phyloP scores from a whole-genome alignment of 371 early-diverging fungal genomes.

The Lichtheimia ramosa region DNA sequence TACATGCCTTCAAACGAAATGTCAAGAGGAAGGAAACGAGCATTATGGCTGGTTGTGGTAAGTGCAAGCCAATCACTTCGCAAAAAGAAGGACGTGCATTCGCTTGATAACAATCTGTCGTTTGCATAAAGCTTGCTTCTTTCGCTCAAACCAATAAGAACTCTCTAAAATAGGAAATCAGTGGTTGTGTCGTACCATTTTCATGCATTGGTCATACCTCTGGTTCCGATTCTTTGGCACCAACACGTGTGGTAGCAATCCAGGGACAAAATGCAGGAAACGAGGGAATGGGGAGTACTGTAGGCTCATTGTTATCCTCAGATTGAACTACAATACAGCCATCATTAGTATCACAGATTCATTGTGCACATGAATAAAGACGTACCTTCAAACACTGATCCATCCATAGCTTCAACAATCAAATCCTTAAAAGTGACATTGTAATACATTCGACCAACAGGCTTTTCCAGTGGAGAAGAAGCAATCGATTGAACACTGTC shows the following conservation, averaged over 20 bases:
- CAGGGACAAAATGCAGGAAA: slow-evolving; percentile 69
- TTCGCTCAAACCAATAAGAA: slow-evolving; percentile 73
- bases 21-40: slow-evolving; percentile 70
- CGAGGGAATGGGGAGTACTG: neutral
- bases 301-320: neutral
- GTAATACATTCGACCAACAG: slow-evolving; percentile 29
- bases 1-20: slow-evolving; percentile 23
- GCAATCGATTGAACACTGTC: slow-evolving; percentile 2
- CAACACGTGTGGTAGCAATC: slow-evolving; percentile 63
- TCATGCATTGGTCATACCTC: slow-evolving; percentile 2
- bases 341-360: neutral
- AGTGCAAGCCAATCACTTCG: slow-evolving; percentile 81
- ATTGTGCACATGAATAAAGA: neutral
- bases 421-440: slow-evolving; percentile 32
- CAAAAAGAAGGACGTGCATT: slow-evolving; percentile 85
- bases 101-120: slow-evolving; percentile 64
- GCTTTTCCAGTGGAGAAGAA: slow-evolving; percentile 16
- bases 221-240: slow-evolving; percentile 10
- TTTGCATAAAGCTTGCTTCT: slow-evolving; percentile 84
- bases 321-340: too few species aligned
- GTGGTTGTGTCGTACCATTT: too few species aligned
- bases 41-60: slow-evolving; percentile 84
- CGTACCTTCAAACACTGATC: slow-evolving; percentile 40
- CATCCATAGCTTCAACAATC: slow-evolving; percentile 48
- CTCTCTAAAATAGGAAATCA: slow-evolving; percentile 16